A percentile compares a stretch with the other conserved stretches of the same genome.
These are phyloP conservation scores for Zygosaccharomyces bailii DNA, from an alignment of 805 yeast species.

Conservation along the genomic window DNA sequence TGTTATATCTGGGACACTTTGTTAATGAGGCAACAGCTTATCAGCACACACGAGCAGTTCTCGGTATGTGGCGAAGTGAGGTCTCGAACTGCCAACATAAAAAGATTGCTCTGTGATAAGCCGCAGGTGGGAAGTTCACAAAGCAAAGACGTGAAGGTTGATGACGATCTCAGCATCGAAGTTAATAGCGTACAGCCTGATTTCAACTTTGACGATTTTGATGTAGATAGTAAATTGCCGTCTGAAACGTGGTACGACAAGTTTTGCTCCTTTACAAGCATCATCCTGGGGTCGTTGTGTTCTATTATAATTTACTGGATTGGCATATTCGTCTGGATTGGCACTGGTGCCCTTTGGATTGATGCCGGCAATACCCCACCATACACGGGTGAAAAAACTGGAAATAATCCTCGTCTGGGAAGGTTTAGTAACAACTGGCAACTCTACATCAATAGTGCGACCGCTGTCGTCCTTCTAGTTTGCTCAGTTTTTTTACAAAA, in stretches of 20 bases:
- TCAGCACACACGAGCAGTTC: conserved; percentile 28
- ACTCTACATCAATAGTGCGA: conserved; percentile 42
- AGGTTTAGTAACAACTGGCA: conserved; percentile 40
- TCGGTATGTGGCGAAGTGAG: conserved; percentile 29
- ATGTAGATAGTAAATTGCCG: conserved; percentile 21
- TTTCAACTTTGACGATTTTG: conserved; percentile 2
- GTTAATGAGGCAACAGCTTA: conserved; percentile 40
- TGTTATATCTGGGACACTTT: conserved; percentile 41
- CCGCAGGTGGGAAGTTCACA: background rate
- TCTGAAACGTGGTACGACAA: conserved; percentile 37
- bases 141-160: background rate
- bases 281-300: conserved; percentile 35
- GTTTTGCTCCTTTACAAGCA: conserved; percentile 27
- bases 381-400: conserved; percentile 26
- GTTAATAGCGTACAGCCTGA: conserved; percentile 4
- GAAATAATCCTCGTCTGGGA: conserved; percentile 22
- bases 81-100: conserved; percentile 31
- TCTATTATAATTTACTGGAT: conserved; percentile 38
- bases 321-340: conserved; percentile 40
- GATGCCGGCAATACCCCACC: conserved; percentile 30
- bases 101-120: conserved; percentile 14
- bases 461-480: conserved; percentile 38
- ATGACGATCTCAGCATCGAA: conserved; percentile 3
- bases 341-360: conserved; percentile 35
- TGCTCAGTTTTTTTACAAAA: conserved; percentile 41